Evolutionary conservation across 2,329 filamentous ascomycete species (phyloP), one percentile per base, ranked within the genome.

Genomic region (Pseudogymnoascus sp.): DNA sequence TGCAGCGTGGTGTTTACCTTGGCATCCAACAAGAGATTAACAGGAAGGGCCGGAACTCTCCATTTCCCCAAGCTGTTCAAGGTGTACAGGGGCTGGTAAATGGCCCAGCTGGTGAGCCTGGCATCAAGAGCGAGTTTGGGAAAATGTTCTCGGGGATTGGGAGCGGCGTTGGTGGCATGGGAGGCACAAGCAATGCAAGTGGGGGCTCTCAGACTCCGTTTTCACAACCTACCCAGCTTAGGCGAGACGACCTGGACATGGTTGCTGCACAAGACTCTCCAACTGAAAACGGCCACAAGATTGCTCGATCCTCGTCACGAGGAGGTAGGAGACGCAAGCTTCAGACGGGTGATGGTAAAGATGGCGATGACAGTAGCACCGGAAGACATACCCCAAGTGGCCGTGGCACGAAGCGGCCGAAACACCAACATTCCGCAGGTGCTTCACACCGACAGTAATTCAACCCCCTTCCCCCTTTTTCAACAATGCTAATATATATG

Each of bases 121-220:
- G 88, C 41, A 95, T 96, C 69, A 96, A 96, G 77, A 95, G 86
- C 70, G 92, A 96, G 71, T 92, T 96, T 71, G 92, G 92, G 26
- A 86, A 90, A 63, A 95, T 96, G 80, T 96, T 96, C 74, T 90
- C 90, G 15, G 92, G 92, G n/a, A 90, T 97, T 65, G 92, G 85
- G 13, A 85, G 83, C 71, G 85, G 85, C 34, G 77, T 86, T 15
- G 82, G 82, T 28, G 79, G 78, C 63, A 78, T 77, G 18, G 75
- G 74, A 41, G 73, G 73, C 12, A 74, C 77, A 33, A 74, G 75
- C 34, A 75, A 78, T 52, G 65, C 66, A 78, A 61, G 82, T 77
- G 65, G 82, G 77, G 63, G 77, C 81, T 30, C 77, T 74, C 63
- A 76, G 73, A 61, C 78, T 35, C 76, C 79, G 1, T 83, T 79